Conservation (phyloP, 768 basidiomycete genomes). For the Lentinula detonsa region DNA sequence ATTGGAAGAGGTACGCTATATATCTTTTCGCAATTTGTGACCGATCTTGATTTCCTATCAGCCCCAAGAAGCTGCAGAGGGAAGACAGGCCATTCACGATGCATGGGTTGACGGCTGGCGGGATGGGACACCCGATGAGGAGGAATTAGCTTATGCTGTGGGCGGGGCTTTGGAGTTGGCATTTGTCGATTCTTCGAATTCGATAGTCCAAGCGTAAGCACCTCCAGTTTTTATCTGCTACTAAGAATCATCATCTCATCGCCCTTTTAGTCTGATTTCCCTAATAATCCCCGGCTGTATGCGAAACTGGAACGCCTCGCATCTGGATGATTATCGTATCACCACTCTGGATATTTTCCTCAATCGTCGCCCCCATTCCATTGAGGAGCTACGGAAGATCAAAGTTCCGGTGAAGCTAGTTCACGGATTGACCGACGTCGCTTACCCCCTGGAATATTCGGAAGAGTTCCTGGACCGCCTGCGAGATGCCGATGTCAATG, state of each 20-base stretch:
- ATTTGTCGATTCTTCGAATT: neutral
- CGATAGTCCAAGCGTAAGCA: constrained; percentile 3
- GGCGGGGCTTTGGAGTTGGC: constrained; percentile 11
- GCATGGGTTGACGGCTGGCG: constrained; percentile 6
- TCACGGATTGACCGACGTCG: constrained; percentile 21
- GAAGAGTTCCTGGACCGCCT: constrained; percentile 14
- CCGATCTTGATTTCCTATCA: neutral
- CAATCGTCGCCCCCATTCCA: neutral
- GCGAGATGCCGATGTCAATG: constrained; percentile 14
- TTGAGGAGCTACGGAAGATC: neutral
- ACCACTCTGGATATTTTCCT: constrained; percentile 8
- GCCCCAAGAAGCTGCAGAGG: constrained; percentile 8
- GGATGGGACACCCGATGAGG: neutral
- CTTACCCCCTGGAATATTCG: constrained; percentile 13
- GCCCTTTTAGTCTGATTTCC: neutral
- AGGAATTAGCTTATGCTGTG: constrained; percentile 6
- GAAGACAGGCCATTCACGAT: constrained; percentile 10
- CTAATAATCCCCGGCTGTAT: neutral
- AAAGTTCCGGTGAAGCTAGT: constrained; percentile 8
- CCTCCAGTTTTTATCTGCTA: too few species aligned
- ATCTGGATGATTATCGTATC: constrained; percentile 2
- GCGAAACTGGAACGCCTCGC: neutral
- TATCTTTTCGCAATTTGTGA: neutral
- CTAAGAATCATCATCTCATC: too few species aligned
- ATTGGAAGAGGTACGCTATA: too few species aligned